Evolutionary conservation across 805 yeast species (phyloP).

Genomic region (Wickerhamomyces tratensis): DNA sequence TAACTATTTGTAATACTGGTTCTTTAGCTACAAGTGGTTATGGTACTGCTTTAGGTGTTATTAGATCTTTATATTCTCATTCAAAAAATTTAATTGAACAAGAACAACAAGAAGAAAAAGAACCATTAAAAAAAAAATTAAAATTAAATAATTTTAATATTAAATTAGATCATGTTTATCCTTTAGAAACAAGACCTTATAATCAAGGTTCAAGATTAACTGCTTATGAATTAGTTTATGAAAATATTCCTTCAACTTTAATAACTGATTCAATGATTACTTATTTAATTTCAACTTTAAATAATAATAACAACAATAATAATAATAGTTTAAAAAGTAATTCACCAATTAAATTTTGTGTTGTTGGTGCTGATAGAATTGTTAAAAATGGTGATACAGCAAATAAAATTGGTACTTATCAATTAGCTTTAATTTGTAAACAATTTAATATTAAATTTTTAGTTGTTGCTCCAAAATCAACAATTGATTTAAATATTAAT

Average conservation of each 20-base stretch:
- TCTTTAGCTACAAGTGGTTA: constrained; percentile 95
- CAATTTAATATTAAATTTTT: constrained; percentile 67
- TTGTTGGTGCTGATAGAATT: constrained; percentile 93
- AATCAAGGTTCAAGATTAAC: constrained; percentile 94
- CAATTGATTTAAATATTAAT: constrained; percentile 61
- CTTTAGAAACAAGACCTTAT: constrained; percentile 93
- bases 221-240: constrained; percentile 82
- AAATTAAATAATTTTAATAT: constrained; percentile 20
- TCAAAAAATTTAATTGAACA: constrained; percentile 18
- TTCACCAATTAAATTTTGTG: constrained; percentile 75
- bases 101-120: constrained; percentile 8
- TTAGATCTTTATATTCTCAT: constrained; percentile 56
- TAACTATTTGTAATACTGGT: constrained; percentile 95
- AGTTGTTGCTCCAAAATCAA: constrained; percentile 93
- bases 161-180: constrained; percentile 62
- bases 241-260: constrained; percentile 77
- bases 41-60: constrained; percentile 93
- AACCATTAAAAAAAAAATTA: constrained; percentile 17
- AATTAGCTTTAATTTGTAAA: constrained; percentile 64
- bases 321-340: constrained; percentile 5
- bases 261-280: constrained; percentile 91
- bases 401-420: constrained; percentile 92
- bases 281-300: constrained; percentile 45
- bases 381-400: constrained; percentile 94
- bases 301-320: too few species aligned